These are phyloP conservation scores for Gracilaria domingensis DNA, from an alignment of 23 red algal species.

Conservation along the genomic window DNA sequence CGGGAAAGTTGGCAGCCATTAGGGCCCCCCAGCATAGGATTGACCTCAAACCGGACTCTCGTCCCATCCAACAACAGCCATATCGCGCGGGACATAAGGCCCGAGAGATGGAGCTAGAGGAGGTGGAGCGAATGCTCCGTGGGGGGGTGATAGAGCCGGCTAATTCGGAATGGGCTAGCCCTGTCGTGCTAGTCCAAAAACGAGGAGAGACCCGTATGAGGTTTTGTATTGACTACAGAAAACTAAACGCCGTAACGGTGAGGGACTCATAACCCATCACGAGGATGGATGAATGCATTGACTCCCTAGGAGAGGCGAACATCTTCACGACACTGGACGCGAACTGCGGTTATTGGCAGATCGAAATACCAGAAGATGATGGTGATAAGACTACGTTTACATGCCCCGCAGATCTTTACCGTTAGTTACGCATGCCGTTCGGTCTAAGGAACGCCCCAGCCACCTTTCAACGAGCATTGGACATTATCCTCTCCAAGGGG, in stretches of 20 bases:
- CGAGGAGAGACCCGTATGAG: neutral
- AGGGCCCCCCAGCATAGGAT: neutral
- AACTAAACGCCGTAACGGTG: slow-evolving; percentile 15
- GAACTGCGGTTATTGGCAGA: slow-evolving; percentile 58
- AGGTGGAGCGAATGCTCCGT: slow-evolving; percentile 1
- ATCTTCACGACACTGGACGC: slow-evolving; percentile 38
- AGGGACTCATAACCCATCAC: slow-evolving; percentile 38
- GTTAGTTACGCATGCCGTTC: neutral
- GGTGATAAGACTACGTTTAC: slow-evolving; percentile 13
- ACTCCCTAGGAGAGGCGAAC: slow-evolving; percentile 28
- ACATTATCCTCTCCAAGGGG: neutral
- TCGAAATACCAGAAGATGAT: neutral
- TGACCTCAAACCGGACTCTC: neutral
- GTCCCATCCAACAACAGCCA: neutral
- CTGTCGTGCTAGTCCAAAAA: neutral
- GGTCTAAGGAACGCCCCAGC: slow-evolving; percentile 10
- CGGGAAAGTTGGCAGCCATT: neutral
- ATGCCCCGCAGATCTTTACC: neutral
- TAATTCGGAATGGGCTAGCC: neutral
- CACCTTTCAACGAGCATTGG: slow-evolving; percentile 21
- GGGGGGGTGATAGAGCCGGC: neutral
- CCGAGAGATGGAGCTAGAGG: neutral
- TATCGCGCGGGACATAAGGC: neutral
- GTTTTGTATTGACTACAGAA: slow-evolving; percentile 6
- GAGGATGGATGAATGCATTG: slow-evolving; percentile 51